Evolutionary conservation across 2,329 filamentous ascomycete genomes (phyloP).

Genomic region (Xylariales sp.): DNA sequence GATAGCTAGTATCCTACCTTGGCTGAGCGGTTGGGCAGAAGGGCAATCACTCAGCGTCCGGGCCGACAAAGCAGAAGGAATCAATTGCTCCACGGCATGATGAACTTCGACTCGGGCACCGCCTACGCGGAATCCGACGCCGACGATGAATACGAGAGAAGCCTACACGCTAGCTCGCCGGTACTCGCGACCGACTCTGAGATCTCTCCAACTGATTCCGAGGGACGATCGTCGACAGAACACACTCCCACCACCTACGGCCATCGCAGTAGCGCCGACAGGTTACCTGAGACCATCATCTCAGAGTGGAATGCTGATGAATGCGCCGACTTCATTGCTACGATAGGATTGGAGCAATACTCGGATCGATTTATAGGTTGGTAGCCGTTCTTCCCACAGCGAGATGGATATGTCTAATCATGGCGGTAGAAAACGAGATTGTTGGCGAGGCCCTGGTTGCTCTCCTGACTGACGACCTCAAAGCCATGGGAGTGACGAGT

Average conservation of each 20-base stretch:
- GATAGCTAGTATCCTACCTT: too few relatives aligned
- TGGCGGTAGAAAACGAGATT: conserved; percentile 76
- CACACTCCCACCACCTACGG: conserved; percentile 78
- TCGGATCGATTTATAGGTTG: conserved; percentile 77
- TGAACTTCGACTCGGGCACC: conserved; percentile 62
- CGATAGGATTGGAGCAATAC: conserved; percentile 77
- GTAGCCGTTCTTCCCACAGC: conserved; percentile 27
- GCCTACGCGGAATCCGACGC: conserved; percentile 76
- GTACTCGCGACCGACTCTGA: conserved; percentile 63
- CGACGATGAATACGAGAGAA: conserved; percentile 79
- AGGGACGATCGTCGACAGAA: conserved; percentile 62
- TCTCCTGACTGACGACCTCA: conserved; percentile 86
- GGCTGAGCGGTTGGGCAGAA: too few relatives aligned
- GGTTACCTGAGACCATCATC: conserved; percentile 69
- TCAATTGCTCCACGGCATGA: too few relatives aligned
- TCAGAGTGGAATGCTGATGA: conserved; percentile 81
- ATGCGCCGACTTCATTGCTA: conserved; percentile 81
- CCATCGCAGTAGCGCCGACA: conserved; percentile 59
- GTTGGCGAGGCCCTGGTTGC: conserved; percentile 87
- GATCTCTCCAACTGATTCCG: conserved; percentile 65
- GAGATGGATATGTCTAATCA: conserved; percentile 16
- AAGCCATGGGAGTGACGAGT: conserved; percentile 89
- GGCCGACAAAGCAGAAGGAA: too few relatives aligned
- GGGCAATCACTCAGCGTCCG: too few relatives aligned
- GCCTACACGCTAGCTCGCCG: conserved; percentile 63